Base-by-base conservation (phyloP, 192 early-diverging fungal species). In the Umbelopsis isabellina region DNA sequence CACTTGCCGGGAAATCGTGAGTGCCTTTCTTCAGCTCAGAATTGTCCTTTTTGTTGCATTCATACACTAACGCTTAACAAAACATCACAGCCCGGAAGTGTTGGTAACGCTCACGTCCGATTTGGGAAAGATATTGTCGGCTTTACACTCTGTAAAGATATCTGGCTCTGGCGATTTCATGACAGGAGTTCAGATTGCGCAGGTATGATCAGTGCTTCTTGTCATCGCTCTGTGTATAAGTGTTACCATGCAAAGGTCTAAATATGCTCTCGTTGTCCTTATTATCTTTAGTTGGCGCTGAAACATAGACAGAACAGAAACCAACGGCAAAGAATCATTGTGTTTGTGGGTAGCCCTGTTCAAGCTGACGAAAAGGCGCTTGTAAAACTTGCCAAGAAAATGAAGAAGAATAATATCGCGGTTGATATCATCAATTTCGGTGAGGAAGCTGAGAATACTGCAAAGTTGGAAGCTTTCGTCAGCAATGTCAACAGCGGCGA, bases 301-400 rank as follows among this genome's bases (percentile, higher is more conserved):
- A 99, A 99, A 77, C 96, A 99, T 79, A 91, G 96, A 48, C 95
- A 96, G 69, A 98, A 99, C 84, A 96, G 93, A 81, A 93, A 95
- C 70, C 96, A 98, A 79, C 84, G 90, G 71, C 97, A 97, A 80
- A 75, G 97, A 46, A 93, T 99, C 55, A 89, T 99, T 76, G 94
- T 92, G 20, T 98, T 99, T 83, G 92, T 95, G 2, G 94, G 93
- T 41, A 95, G 93, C 53, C 97, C 97, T 25, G 74, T 99, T 15
- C 81, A 83, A 8, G 84, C 91, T 27, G 97, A 98, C 72, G 89
- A 94, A 69, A 90, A 88, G 78, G 83, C 95, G 37, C 78, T 99
- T 35, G 91, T 96, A 33, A 90, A 88, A 76, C 77, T 99, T 53
- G 97, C 90, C 69, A 98, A 98, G 85, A 97, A 97, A 76, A 87